Conservation (phyloP, 2,329 filamentous ascomycete genomes). For the Pyrenophora tritici-repentis region DNA sequence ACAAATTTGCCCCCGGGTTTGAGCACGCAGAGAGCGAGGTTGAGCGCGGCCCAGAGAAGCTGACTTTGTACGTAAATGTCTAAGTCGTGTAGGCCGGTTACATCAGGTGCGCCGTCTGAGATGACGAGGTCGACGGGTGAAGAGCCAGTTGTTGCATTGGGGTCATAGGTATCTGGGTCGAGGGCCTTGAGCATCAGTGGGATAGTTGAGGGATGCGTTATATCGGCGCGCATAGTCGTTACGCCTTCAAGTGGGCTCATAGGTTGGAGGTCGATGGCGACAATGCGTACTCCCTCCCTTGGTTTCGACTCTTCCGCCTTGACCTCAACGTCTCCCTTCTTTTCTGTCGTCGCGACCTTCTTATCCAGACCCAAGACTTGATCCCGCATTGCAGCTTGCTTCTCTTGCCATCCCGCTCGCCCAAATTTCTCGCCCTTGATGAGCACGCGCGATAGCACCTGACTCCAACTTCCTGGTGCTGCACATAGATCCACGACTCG, state of each 20-base stretch:
- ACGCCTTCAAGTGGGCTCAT: constrained; percentile 95
- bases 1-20: constrained; percentile 95
- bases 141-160: constrained; percentile 56
- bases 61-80: constrained; percentile 99
- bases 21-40: constrained; percentile 89
- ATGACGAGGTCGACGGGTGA: constrained; percentile 91
- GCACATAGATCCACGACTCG: constrained; percentile 95
- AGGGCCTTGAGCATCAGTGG: constrained; percentile 84
- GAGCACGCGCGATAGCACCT: constrained; percentile 89
- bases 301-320: constrained; percentile 47
- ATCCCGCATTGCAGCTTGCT: constrained; percentile 69
- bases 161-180: constrained; percentile 65
- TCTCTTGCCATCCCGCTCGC: constrained; percentile 82
- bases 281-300: constrained; percentile 82
- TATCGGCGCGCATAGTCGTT: constrained; percentile 89
- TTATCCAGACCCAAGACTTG: constrained; percentile 56
- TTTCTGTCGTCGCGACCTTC: constrained; percentile 12
- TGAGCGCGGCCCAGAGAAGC: constrained; percentile 89
- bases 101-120: constrained; percentile 93
- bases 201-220: constrained; percentile 94
- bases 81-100: constrained; percentile 93
- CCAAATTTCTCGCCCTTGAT: constrained; percentile 94
- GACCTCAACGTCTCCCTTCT: constrained; percentile 5
- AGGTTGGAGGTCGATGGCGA: constrained; percentile 92
- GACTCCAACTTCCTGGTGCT: constrained; percentile 95